Conservation (phyloP, 345 rosid species). For the Noccaea bulbosa region DNA sequence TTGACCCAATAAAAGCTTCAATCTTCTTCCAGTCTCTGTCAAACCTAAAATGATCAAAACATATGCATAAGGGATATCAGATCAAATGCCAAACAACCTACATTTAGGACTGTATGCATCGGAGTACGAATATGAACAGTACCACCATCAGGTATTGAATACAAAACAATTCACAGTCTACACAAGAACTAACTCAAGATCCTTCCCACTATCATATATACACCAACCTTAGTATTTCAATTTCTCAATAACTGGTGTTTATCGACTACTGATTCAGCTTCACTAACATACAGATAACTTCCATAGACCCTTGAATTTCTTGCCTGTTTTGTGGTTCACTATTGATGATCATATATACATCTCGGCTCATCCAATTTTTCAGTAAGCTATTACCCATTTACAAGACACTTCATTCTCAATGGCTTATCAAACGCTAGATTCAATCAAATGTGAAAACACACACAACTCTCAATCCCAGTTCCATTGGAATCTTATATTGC, state of each 20-base stretch:
- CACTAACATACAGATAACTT: background rate
- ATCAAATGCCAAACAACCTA: slow-evolving; percentile 17
- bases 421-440: background rate
- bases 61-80: slow-evolving; percentile 19
- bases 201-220: background rate
- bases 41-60: slow-evolving; percentile 53
- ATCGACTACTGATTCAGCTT: background rate
- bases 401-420: background rate
- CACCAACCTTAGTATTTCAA: slow-evolving; percentile 19
- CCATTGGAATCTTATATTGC: background rate
- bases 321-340: background rate
- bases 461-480: slow-evolving; percentile 3
- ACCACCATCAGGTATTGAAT: background rate
- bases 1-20: slow-evolving; percentile 87
- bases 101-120: background rate
- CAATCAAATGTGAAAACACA: background rate
- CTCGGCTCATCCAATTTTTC: background rate
- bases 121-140: slow-evolving; percentile 2
- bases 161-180: background rate
- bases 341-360: slow-evolving; percentile 8
- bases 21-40: slow-evolving; percentile 96
- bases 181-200: slow-evolving; percentile 13
- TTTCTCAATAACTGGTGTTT: background rate
- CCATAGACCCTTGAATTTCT: background rate
- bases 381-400: slow-evolving; percentile 6